phyloP scores from a whole-genome alignment of 192 early-diverging fungal species.

The Coemansia sp. region DNA sequence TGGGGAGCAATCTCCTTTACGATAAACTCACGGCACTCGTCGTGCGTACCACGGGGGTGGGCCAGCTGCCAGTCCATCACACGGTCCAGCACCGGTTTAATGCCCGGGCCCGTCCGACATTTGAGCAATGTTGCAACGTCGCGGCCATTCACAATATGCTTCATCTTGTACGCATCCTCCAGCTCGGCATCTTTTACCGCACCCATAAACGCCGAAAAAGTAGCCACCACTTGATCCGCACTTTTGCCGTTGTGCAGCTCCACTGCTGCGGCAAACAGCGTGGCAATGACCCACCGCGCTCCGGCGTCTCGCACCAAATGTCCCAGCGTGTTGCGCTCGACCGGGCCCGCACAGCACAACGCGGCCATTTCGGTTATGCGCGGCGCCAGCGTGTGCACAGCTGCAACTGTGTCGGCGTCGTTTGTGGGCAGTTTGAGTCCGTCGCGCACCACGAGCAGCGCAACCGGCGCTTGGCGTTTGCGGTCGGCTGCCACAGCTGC shows the following conservation, averaged over 20 bases:
- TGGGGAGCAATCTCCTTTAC: conserved; percentile 4
- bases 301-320: conserved; percentile 63
- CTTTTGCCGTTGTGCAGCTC: conserved; percentile 13
- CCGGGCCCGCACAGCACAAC: conserved; percentile 1
- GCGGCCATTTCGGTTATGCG: conserved; percentile 6
- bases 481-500: conserved; percentile 45
- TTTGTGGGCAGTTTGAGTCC: conserved; percentile 59
- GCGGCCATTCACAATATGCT: conserved; percentile 62
- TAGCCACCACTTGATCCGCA: background rate
- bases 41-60: conserved; percentile 61
- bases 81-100: conserved; percentile 61
- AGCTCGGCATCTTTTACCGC: conserved; percentile 17
- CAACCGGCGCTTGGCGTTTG: conserved; percentile 50
- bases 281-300: conserved; percentile 55
- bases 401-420: conserved; percentile 28
- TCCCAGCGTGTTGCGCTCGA: conserved; percentile 52
- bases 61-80: conserved; percentile 86
- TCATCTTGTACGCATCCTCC: conserved; percentile 28
- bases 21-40: conserved; percentile 63
- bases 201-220: conserved; percentile 26
- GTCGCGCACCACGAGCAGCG: conserved; percentile 59
- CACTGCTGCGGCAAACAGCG: conserved; percentile 54
- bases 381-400: conserved; percentile 25
- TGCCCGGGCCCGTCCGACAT: conserved; percentile 70
- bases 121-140: conserved; percentile 59